phyloP scores from a whole-genome alignment of 495 filamentous ascomycete species.

The Daldinia childiae region DNA sequence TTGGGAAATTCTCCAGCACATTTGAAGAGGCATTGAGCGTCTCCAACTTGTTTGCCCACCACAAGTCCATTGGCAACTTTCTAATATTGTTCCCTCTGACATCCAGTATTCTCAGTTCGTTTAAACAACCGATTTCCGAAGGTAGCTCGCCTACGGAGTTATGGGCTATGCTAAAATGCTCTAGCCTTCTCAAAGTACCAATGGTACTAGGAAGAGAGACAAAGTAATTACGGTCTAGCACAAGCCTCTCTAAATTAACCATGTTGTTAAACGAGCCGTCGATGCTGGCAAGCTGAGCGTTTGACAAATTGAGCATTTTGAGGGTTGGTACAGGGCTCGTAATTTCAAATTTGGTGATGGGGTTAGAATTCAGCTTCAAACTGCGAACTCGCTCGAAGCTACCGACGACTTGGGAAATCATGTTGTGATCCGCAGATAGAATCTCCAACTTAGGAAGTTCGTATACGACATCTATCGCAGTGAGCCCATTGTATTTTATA shows the following conservation, averaged over 20 bases:
- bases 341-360: conserved; percentile 91
- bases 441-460: conserved; percentile 86
- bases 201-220: conserved; percentile 85
- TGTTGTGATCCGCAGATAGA: conserved; percentile 88
- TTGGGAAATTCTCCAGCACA: conserved; percentile 87
- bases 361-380: conserved; percentile 89
- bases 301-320: conserved; percentile 84
- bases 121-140: conserved; percentile 82
- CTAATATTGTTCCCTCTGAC: conserved; percentile 91
- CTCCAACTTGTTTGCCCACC: conserved; percentile 88
- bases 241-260: conserved; percentile 82
- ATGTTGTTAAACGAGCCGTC: conserved; percentile 89
- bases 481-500: conserved; percentile 88
- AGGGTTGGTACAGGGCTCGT: conserved; percentile 78
- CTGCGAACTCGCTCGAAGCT: conserved; percentile 84
- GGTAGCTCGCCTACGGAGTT: conserved; percentile 87
- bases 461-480: conserved; percentile 83
- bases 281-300: conserved; percentile 84
- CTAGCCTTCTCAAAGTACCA: conserved; percentile 81
- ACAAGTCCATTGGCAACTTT: conserved; percentile 87
- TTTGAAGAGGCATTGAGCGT: conserved; percentile 96
- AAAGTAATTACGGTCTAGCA: conserved; percentile 95
- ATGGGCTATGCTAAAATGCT: conserved; percentile 91
- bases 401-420: conserved; percentile 85
- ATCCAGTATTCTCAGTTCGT: conserved; percentile 85